phyloP scores from a whole-genome alignment of 2,329 filamentous ascomycete species.

The Elsinoe australis region DNA sequence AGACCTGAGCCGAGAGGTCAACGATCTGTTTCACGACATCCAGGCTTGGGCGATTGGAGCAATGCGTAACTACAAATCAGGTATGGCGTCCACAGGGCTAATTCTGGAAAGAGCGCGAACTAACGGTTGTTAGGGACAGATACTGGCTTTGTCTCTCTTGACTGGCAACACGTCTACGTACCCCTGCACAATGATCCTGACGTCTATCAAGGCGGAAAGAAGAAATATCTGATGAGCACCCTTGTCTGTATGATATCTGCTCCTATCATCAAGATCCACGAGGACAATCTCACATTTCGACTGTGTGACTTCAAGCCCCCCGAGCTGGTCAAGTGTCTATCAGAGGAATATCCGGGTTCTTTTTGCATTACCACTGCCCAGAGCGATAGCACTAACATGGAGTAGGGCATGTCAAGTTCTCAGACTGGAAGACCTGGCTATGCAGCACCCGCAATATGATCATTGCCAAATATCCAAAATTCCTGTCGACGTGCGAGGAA shows the following conservation, averaged over 20 bases:
- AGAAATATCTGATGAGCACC: neutral
- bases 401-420: neutral
- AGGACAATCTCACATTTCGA: neutral
- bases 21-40: neutral
- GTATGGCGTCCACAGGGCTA: neutral
- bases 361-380: no score
- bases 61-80: neutral
- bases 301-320: neutral
- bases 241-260: neutral
- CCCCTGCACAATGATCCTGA: neutral
- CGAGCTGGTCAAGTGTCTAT: neutral
- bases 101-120: no score
- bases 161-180: neutral
- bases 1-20: neutral
- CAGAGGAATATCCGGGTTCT: neutral
- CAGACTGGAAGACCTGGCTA: neutral
- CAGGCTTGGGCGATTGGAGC: neutral
- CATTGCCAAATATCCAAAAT: neutral
- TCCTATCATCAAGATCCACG: neutral
- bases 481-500: neutral
- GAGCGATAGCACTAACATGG: neutral
- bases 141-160: no score
- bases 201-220: neutral
- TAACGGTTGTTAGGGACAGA: no score
- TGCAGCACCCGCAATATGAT: neutral